Percentiles rank a stretch among this genome's conserved stretches.
Conservation (phyloP, 2,329 filamentous ascomycete genomes). For the Beauveria scarabaeidicola region DNA sequence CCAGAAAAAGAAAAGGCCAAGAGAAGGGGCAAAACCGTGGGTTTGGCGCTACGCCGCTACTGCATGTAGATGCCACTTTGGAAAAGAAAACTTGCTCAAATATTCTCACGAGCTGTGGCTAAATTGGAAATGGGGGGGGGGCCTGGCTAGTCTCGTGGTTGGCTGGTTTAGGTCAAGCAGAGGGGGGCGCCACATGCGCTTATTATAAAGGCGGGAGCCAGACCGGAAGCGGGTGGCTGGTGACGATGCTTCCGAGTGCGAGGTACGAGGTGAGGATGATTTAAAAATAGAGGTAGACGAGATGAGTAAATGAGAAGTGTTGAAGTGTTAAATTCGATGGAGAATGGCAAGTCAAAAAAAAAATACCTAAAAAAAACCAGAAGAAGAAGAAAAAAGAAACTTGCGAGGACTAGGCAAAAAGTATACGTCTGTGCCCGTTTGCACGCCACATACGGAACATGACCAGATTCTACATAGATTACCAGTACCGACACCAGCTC, state of each 20-base stretch:
- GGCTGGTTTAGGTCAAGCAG: background rate
- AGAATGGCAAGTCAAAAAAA: too few relatives aligned
- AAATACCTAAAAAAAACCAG: background rate
- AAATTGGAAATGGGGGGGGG: too few relatives aligned
- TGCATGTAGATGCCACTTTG: constrained; percentile 4
- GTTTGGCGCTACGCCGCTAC: constrained; percentile 10
- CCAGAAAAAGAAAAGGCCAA: background rate
- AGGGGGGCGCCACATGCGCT: background rate
- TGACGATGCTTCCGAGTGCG: too few relatives aligned
- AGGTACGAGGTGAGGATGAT: too few relatives aligned
- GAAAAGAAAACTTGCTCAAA: constrained; percentile 31
- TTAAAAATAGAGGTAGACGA: too few relatives aligned
- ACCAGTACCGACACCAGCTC: background rate
- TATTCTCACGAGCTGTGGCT: constrained; percentile 22
- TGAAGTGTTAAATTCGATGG: too few relatives aligned
- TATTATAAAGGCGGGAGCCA: background rate
- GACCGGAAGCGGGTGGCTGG: background rate
- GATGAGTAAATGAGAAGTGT: too few relatives aligned
- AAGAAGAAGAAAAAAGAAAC: background rate
- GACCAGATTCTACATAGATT: too few relatives aligned
- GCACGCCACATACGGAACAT: background rate
- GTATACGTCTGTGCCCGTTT: background rate
- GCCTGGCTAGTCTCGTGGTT: background rate
- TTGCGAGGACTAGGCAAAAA: too few relatives aligned
- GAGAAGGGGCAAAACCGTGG: background rate